phyloP scores from a whole-genome alignment of 352 stramenopile genomes.

The Pythium guiyangense region DNA sequence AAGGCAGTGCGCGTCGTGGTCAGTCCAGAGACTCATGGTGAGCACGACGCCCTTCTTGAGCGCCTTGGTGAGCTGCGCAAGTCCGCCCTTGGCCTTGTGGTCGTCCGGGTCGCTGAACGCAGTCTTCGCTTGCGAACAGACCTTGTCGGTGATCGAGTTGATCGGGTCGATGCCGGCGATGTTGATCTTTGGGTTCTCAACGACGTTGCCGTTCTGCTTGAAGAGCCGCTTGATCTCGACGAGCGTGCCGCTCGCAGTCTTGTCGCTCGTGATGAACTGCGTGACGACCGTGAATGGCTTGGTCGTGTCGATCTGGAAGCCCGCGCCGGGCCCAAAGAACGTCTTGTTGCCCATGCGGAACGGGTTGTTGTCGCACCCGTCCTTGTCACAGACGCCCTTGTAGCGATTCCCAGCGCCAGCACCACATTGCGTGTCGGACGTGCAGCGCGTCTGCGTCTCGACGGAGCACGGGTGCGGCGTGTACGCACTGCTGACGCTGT shows the following conservation, averaged over 20 bases:
- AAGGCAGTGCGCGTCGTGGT: conserved; percentile 57
- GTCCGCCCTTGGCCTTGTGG: conserved; percentile 39
- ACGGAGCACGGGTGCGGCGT: conserved; percentile 54
- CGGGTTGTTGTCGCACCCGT: too few relatives aligned
- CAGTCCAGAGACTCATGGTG: conserved; percentile 69
- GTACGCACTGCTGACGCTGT: conserved; percentile 50
- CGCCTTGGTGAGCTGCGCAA: conserved; percentile 51
- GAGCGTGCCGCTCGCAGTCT: too few relatives aligned
- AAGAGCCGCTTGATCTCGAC: conserved; percentile 67
- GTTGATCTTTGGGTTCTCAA: conserved; percentile 28
- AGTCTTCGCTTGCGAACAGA: conserved; percentile 43
- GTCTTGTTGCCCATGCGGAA: too few relatives aligned
- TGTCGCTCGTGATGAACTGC: too few relatives aligned
- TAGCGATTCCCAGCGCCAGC: conserved; percentile 41
- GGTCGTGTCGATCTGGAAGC: too few relatives aligned
- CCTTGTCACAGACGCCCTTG: conserved; percentile 72
- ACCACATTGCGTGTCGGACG: conserved; percentile 42
- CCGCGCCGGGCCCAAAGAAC: too few relatives aligned
- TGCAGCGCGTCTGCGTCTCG: conserved; percentile 20
- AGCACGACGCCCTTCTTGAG: conserved; percentile 58
- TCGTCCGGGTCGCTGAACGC: conserved; percentile 47
- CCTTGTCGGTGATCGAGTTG: conserved; percentile 42
- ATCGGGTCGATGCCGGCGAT: conserved; percentile 19
- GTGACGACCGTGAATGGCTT: too few relatives aligned
- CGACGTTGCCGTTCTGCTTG: conserved; percentile 49